Conservation (phyloP, 1,284 basidiomycete species). For the Irpex rosettiformis region DNA sequence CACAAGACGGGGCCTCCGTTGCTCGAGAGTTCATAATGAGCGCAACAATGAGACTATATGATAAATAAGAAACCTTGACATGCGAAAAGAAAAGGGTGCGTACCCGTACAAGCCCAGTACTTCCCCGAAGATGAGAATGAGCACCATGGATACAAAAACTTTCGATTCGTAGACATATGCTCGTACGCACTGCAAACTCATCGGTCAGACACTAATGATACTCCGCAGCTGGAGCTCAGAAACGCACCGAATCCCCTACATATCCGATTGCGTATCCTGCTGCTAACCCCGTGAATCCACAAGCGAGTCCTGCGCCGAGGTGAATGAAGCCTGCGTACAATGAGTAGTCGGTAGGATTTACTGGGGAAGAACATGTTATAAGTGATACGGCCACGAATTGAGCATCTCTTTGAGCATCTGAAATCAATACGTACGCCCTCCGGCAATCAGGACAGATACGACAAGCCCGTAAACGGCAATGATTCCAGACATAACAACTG, state of each 20-base stretch:
- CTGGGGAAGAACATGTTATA: slow-evolving; percentile 35
- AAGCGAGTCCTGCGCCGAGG: slow-evolving; percentile 90
- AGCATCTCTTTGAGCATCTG: too few species aligned
- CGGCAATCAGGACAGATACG: slow-evolving; percentile 68
- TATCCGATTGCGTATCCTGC: slow-evolving; percentile 98
- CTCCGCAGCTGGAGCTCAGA: slow-evolving; percentile 2
- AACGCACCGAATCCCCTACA: slow-evolving; percentile 87
- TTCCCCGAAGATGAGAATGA: slow-evolving; percentile 93
- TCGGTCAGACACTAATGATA: not conserved
- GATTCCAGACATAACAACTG: slow-evolving; percentile 85
- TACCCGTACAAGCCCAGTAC: slow-evolving; percentile 88
- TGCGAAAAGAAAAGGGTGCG: slow-evolving; percentile 22
- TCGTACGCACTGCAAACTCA: slow-evolving; percentile 53
- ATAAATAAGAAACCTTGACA: not conserved
- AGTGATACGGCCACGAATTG: too few species aligned
- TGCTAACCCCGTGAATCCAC: slow-evolving; percentile 91
- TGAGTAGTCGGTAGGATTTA: slow-evolving; percentile 63
- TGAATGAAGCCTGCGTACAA: slow-evolving; percentile 91
- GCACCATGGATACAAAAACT: slow-evolving; percentile 88
- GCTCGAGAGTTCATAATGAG: slow-evolving; percentile 82
- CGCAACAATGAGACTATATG: slow-evolving; percentile 76
- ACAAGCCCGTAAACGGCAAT: slow-evolving; percentile 68
- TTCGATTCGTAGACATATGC: slow-evolving; percentile 83
- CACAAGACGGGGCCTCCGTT: slow-evolving; percentile 25
- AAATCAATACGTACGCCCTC: slow-evolving; percentile 51